Evolutionary conservation across 306 rosid species (phyloP).

Genomic region (Malus sylvestris): DNA sequence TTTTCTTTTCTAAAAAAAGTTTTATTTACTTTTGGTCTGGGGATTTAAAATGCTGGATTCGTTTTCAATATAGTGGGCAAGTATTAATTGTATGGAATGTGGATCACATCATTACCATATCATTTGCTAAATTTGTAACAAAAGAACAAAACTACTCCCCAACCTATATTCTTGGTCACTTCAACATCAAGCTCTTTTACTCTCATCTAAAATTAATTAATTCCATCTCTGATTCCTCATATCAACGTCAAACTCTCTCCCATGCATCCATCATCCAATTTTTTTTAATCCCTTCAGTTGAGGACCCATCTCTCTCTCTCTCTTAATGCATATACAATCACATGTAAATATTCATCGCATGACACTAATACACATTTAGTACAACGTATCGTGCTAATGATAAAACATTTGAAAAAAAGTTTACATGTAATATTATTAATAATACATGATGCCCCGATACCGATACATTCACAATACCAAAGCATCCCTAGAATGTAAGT

Average conservation of each 20-base stretch:
- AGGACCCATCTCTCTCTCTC: background rate
- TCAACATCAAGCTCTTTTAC: conserved; percentile 47
- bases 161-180: conserved; percentile 43
- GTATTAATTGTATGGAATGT: conserved; percentile 22
- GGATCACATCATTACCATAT: conserved; percentile 10
- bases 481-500: too few species aligned
- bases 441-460: background rate
- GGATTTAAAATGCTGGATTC: background rate
- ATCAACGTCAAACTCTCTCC: conserved; percentile 42
- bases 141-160: conserved; percentile 54
- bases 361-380: too few species aligned
- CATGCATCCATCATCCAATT: conserved; percentile 3
- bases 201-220: conserved; percentile 24
- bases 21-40: background rate
- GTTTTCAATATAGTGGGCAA: conserved; percentile 1
- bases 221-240: background rate
- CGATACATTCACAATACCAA: too few species aligned
- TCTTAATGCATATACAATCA: background rate
- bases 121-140: conserved; percentile 28
- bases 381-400: background rate
- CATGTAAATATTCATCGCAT: background rate
- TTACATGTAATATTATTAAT: too few species aligned
- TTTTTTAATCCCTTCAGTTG: conserved; percentile 17
- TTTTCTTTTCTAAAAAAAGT: background rate
- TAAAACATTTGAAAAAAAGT: too few species aligned